phyloP scores from a whole-genome alignment of 306 rosid genomes.

The Acacia melanoxylon region DNA sequence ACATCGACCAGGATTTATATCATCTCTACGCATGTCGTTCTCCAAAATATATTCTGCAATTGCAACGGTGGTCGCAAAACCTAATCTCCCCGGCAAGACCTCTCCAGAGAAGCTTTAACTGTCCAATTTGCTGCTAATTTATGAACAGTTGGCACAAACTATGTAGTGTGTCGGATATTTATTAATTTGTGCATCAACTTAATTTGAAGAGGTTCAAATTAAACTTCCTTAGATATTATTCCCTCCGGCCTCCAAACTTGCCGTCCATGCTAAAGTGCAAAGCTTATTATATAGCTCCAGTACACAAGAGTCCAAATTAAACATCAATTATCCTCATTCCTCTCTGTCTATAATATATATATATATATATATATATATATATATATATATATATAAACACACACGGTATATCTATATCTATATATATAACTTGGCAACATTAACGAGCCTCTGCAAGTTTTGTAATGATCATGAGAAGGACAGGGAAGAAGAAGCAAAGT shows the following conservation, averaged over 20 bases:
- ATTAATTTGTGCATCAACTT: not conserved
- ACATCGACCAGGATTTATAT: no score
- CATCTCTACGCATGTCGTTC: no score
- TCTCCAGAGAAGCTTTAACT: no score
- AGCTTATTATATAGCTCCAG: not conserved
- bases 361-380: no score
- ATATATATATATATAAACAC: no score
- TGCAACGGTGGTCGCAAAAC: no score
- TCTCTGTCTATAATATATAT: no score
- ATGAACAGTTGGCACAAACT: not conserved
- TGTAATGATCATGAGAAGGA: slow-evolving; percentile 8
- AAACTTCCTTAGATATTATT: not conserved
- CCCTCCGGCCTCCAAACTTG: slow-evolving; percentile 11
- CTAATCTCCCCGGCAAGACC: no score
- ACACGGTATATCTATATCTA: not conserved
- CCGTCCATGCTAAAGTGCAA: slow-evolving; percentile 20
- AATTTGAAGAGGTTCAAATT: slow-evolving; percentile 29
- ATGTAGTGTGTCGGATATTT: not conserved
- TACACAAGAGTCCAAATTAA: not conserved
- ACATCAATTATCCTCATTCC: not conserved
- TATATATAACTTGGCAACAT: not conserved
- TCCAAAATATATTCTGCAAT: no score
- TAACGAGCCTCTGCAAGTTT: not conserved
- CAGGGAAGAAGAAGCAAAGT: slow-evolving; percentile 25
- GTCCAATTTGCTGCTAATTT: not conserved